Evolutionary conservation across 78 protist genomes (phyloP).

Genomic region (Planoprotostelium fungivorum): DNA sequence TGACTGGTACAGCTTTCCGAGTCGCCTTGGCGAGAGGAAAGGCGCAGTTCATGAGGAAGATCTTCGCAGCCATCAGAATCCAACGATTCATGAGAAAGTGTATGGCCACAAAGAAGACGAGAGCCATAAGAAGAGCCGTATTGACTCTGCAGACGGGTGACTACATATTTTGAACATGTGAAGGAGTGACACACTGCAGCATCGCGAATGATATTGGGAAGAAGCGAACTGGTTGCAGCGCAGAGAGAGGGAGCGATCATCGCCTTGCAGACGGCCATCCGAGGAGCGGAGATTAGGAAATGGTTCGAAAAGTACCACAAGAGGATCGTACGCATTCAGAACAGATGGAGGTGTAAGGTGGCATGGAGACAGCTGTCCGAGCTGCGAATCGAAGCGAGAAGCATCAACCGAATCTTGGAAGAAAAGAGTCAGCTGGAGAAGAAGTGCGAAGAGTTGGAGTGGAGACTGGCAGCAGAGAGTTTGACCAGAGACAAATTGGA

Average conservation of each 20-base stretch:
- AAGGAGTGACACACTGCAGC: background rate
- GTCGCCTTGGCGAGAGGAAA: background rate
- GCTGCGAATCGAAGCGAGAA: conserved; percentile 40
- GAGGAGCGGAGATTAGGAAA: conserved; percentile 2
- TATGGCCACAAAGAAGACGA: background rate
- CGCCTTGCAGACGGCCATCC: conserved; percentile 21
- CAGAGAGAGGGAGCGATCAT: conserved; percentile 10
- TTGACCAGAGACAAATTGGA: conserved; percentile 35
- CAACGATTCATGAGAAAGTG: background rate
- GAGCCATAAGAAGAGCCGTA: background rate
- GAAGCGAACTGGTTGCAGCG: background rate
- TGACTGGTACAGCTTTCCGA: background rate
- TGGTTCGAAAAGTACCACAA: background rate
- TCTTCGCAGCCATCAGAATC: background rate
- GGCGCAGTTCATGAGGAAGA: background rate
- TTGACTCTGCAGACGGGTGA: background rate
- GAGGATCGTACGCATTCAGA: conserved; percentile 25
- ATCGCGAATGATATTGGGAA: conserved; percentile 15
- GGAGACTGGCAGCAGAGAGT: conserved; percentile 31
- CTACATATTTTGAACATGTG: background rate
- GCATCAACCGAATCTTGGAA: conserved; percentile 23
- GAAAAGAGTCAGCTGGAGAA: conserved; percentile 41
- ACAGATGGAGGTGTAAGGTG: conserved; percentile 54
- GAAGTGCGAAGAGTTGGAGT: conserved; percentile 43
- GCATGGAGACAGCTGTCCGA: conserved; percentile 19